Percentiles rank a stretch among this genome's conserved stretches.
Conservation (phyloP, 345 rosid species). For the Durio zibethinus region DNA sequence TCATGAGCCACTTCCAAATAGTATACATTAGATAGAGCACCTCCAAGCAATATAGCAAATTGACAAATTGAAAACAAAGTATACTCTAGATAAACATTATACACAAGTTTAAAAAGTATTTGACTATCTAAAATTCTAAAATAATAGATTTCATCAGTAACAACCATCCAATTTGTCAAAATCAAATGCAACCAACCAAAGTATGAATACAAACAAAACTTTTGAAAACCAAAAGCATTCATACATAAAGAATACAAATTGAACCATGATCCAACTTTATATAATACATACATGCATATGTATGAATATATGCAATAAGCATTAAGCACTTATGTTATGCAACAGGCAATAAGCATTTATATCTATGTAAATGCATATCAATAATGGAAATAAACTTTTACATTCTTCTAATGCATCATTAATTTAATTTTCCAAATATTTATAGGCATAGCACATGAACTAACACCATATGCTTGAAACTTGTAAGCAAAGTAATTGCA, state of each 20-base stretch:
- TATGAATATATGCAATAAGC: neutral
- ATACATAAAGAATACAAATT: neutral
- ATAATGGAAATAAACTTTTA: neutral
- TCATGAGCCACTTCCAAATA: too few species aligned
- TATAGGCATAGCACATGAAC: neutral
- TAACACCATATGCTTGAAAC: neutral
- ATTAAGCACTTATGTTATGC: neutral
- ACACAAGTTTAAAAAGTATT: neutral
- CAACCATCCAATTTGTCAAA: neutral
- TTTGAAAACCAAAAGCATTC: neutral
- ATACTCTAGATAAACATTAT: neutral
- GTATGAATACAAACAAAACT: neutral
- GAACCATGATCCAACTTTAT: neutral
- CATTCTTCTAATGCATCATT: neutral
- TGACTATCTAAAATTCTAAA: too few species aligned
- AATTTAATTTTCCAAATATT: neutral
- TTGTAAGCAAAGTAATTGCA: neutral
- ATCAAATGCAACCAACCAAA: slow-evolving; percentile 7
- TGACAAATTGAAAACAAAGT: neutral
- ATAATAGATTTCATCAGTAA: too few species aligned
- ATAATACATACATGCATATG: neutral
- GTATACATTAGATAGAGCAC: too few species aligned
- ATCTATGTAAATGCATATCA: neutral
- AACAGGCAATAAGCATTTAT: too few species aligned
- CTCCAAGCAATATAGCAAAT: too few species aligned